These are phyloP conservation scores for Cladosporium sp. DNA, from an alignment of 2,329 filamentous ascomycete species.

Conservation along the genomic window DNA sequence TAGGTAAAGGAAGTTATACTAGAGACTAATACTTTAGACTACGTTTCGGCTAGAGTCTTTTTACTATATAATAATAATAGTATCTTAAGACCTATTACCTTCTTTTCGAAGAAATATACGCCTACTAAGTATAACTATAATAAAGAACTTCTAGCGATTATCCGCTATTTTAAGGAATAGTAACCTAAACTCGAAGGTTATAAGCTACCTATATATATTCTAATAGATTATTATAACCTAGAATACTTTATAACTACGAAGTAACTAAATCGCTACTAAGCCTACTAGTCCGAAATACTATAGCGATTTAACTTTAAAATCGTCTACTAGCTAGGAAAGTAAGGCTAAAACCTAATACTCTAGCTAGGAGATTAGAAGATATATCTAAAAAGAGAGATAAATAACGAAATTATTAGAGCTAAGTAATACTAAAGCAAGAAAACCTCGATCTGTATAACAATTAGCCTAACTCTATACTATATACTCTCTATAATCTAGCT, in stretches of 20 bases:
- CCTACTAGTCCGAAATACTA: not conserved
- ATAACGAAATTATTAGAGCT: no score
- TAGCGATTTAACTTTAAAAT: not conserved
- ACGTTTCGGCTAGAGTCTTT: not conserved
- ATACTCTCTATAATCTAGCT: no score
- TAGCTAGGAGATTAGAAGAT: no score
- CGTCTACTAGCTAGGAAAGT: not conserved
- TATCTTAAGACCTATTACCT: conserved; percentile 8
- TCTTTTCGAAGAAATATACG: conserved; percentile 22
- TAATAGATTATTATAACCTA: not conserved
- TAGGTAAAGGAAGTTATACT: no score
- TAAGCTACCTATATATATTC: not conserved
- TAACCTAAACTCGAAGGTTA: not conserved
- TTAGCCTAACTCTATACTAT: no score
- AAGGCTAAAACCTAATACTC: not conserved
- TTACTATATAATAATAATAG: no score
- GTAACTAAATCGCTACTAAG: not conserved
- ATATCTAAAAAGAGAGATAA: no score
- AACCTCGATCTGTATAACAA: no score
- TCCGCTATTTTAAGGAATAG: not conserved
- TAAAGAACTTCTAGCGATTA: conserved; percentile 21
- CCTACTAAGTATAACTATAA: conserved; percentile 22
- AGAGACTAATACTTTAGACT: not conserved
- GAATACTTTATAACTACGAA: not conserved
- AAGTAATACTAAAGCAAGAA: no score